Conservation (phyloP, 2,329 filamentous ascomycete genomes). For the Diaporthe aspalathi region DNA sequence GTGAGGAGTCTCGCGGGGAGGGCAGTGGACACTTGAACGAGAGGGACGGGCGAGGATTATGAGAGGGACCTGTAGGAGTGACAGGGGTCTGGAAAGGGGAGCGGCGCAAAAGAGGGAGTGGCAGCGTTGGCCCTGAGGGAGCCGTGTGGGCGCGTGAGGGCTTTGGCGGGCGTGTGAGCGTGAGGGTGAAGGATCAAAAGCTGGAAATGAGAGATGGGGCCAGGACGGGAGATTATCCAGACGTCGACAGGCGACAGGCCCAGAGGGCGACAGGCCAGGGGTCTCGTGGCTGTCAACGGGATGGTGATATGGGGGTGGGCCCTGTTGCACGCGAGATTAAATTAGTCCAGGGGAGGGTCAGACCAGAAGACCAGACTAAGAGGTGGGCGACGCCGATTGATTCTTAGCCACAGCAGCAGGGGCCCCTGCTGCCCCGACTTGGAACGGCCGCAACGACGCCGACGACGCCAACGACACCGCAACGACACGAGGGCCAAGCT, state of each 20-base stretch:
- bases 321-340: constrained; percentile 43
- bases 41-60: constrained; percentile 39
- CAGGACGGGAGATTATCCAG: constrained; percentile 37
- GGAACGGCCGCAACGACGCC: too few species aligned
- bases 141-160: constrained; percentile 27
- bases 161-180: constrained; percentile 9
- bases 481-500: constrained; percentile 21
- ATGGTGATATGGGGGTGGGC: constrained; percentile 23
- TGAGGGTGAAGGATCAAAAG: constrained; percentile 35
- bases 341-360: constrained; percentile 39
- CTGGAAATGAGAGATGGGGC: constrained; percentile 39
- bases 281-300: constrained; percentile 38
- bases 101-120: constrained; percentile 20
- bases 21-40: constrained; percentile 44
- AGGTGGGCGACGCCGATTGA: constrained; percentile 19
- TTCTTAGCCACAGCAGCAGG: constrained; percentile 6
- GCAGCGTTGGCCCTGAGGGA: constrained; percentile 29
- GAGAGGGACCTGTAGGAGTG: constrained; percentile 34
- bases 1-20: constrained; percentile 42
- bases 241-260: constrained; percentile 30
- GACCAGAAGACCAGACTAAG: constrained; percentile 13
- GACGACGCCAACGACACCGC: too few species aligned
- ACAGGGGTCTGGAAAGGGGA: constrained; percentile 31
- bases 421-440: not conserved
- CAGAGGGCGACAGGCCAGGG: constrained; percentile 25